Evolutionary conservation across 2,329 filamentous ascomycete genomes (phyloP).

Genomic region (Mycosphaerelloides madeirae): DNA sequence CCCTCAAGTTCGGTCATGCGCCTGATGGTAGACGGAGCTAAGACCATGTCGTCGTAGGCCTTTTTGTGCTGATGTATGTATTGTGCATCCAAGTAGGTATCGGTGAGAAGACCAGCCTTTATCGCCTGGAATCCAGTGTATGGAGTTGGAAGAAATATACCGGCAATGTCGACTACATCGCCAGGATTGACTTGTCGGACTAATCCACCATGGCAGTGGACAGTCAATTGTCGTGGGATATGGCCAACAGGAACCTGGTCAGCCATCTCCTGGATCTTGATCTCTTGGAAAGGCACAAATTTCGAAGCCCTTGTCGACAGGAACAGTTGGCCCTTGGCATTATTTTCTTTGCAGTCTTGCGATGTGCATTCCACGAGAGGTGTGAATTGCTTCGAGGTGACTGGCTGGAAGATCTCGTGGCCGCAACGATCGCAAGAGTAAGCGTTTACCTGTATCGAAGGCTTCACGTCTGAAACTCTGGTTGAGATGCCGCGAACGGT

Average conservation of each 20-base stretch:
- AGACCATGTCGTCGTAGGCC: slow-evolving; percentile 85
- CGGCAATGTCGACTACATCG: slow-evolving; percentile 88
- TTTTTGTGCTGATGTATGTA: slow-evolving; percentile 95
- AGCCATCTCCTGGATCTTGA: slow-evolving; percentile 99
- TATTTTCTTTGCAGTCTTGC: slow-evolving; percentile 81
- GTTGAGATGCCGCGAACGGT: slow-evolving; percentile 93
- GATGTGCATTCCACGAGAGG: slow-evolving; percentile 85
- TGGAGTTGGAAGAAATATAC: slow-evolving; percentile 92
- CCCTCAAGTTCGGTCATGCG: slow-evolving; percentile 81
- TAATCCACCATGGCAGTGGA: slow-evolving; percentile 82
- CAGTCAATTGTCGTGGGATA: slow-evolving; percentile 84
- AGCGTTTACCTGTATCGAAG: slow-evolving; percentile 92
- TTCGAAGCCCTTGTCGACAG: slow-evolving; percentile 94
- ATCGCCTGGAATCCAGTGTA: slow-evolving; percentile 99
- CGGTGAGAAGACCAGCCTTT: slow-evolving; percentile 88
- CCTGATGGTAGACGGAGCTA: slow-evolving; percentile 73
- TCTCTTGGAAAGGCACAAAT: slow-evolving; percentile 94
- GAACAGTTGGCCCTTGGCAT: slow-evolving; percentile 88
- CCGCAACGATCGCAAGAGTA: slow-evolving; percentile 97
- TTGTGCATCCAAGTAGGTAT: slow-evolving; percentile 95
- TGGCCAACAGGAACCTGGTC: slow-evolving; percentile 98
- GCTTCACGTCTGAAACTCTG: slow-evolving; percentile 95
- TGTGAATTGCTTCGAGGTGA: slow-evolving; percentile 84
- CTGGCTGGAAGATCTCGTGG: slow-evolving; percentile 94
- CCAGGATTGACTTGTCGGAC: slow-evolving; percentile 87